Percentiles rank a stretch among this genome's conserved stretches.
Conservation (phyloP, 2,329 filamentous ascomycete species). For the Rugonectria rugulosa region DNA sequence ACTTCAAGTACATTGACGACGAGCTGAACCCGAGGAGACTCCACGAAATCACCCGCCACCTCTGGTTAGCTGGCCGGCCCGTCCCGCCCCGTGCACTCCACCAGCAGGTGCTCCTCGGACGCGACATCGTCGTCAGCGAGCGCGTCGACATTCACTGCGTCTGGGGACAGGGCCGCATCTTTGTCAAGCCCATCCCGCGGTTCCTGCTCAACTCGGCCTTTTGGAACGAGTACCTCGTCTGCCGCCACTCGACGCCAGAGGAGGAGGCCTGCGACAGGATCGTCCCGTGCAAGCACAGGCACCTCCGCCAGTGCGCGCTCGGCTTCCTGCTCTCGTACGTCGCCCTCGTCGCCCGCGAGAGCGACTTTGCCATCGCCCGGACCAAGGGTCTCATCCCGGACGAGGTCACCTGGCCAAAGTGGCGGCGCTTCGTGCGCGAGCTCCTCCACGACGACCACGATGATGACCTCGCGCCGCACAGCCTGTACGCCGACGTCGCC, state of each 20-base stretch:
- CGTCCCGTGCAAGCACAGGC: neutral
- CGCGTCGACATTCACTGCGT: conserved; percentile 49
- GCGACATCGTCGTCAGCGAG: conserved; percentile 48
- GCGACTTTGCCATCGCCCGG: conserved; percentile 10
- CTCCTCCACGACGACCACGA: neutral
- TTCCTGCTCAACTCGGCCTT: conserved; percentile 48
- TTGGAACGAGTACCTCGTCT: conserved; percentile 43
- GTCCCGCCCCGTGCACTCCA: conserved; percentile 49
- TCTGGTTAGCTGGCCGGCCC: conserved; percentile 35
- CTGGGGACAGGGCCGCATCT: conserved; percentile 48
- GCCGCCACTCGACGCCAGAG: neutral
- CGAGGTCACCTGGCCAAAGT: conserved; percentile 11
- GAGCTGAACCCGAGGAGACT: conserved; percentile 15
- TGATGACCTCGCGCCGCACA: conserved; percentile 1
- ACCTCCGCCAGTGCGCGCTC: conserved; percentile 8
- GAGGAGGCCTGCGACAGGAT: neutral
- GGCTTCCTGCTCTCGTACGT: conserved; percentile 17
- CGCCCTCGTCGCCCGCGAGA: conserved; percentile 8
- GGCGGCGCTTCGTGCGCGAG: conserved; percentile 8
- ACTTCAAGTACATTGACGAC: conserved; percentile 1
- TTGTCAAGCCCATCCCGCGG: conserved; percentile 49
- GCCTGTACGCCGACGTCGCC: conserved; percentile 11
- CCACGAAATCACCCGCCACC: conserved; percentile 17
- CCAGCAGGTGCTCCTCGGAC: conserved; percentile 43
- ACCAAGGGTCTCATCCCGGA: conserved; percentile 5